A percentile compares a stretch with the other conserved stretches of the same genome.
Evolutionary conservation across 192 early-diverging fungal species (phyloP).

Genomic region (Diversispora epigaea): DNA sequence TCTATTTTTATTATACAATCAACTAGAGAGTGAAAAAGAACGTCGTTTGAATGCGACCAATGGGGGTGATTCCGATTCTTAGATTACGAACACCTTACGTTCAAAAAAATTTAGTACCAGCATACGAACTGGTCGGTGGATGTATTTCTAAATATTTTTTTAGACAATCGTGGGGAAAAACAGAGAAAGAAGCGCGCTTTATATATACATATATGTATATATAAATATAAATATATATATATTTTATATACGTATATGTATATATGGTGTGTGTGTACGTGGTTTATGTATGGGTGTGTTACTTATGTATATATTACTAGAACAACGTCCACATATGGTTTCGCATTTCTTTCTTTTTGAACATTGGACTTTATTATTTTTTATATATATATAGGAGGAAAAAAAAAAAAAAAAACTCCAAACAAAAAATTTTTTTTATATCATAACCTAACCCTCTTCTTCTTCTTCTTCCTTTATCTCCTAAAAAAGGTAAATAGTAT

Average conservation of each 20-base stretch:
- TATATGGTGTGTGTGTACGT: constrained; percentile 6
- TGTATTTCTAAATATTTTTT: background rate
- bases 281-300: constrained; percentile 16
- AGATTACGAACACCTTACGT: background rate
- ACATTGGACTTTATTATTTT: constrained; percentile 22
- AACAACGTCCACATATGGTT: constrained; percentile 7
- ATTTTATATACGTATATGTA: background rate
- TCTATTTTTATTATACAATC: constrained; percentile 84
- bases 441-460: background rate
- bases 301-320: constrained; percentile 17
- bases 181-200: background rate
- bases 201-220: background rate
- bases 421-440: constrained; percentile 2
- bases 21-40: constrained; percentile 87
- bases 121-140: too few relatives aligned
- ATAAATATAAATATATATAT: too few relatives aligned
- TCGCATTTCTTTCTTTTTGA: constrained; percentile 4
- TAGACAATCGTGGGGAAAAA: background rate
- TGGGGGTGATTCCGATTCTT: constrained; percentile 25
- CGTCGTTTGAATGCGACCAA: constrained; percentile 58
- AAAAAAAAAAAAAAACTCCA: constrained; percentile 1
- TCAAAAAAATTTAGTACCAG: background rate
- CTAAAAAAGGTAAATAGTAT: too few relatives aligned
- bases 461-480: constrained; percentile 5
- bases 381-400: constrained; percentile 11